These are phyloP conservation scores for Coniochaeta sp. DNA, from an alignment of 2,329 filamentous ascomycete species.

Conservation along the genomic window DNA sequence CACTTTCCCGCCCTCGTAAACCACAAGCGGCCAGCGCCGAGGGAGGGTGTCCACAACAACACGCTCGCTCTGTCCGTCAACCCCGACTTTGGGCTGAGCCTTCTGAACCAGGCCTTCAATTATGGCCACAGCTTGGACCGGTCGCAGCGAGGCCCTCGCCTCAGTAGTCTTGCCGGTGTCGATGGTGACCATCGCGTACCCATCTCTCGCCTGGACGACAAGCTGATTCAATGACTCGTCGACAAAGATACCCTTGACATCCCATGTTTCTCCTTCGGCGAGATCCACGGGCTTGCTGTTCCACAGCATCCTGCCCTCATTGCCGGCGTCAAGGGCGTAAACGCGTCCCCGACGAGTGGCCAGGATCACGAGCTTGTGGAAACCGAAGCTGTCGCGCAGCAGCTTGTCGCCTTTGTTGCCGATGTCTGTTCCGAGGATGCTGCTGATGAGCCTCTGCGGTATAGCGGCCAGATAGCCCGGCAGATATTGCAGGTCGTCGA, in stretches of 20 bases:
- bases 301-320: constrained; percentile 71
- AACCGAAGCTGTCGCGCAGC: constrained; percentile 73
- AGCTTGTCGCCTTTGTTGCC: constrained; percentile 36
- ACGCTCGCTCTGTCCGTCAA: no score
- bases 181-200: constrained; percentile 49
- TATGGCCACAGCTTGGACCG: constrained; percentile 39
- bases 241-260: constrained; percentile 60
- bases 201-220: constrained; percentile 54
- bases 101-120: constrained; percentile 44
- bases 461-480: constrained; percentile 66
- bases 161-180: constrained; percentile 45
- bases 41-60: constrained; percentile 40
- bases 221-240: constrained; percentile 49
- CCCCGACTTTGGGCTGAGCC: constrained; percentile 19
- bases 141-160: constrained; percentile 26
- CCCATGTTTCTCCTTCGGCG: constrained; percentile 48
- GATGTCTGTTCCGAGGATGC: constrained; percentile 51
- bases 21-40: constrained; percentile 44
- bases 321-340: constrained; percentile 71
- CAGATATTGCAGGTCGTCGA: constrained; percentile 68
- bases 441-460: constrained; percentile 60
- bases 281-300: constrained; percentile 56
- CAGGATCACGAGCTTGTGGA: constrained; percentile 77
- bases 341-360: constrained; percentile 74
- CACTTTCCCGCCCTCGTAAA: constrained; percentile 42